Base-by-base conservation (phyloP, 768 basidiomycete genomes). In the Phaeotremella skinneri region DNA sequence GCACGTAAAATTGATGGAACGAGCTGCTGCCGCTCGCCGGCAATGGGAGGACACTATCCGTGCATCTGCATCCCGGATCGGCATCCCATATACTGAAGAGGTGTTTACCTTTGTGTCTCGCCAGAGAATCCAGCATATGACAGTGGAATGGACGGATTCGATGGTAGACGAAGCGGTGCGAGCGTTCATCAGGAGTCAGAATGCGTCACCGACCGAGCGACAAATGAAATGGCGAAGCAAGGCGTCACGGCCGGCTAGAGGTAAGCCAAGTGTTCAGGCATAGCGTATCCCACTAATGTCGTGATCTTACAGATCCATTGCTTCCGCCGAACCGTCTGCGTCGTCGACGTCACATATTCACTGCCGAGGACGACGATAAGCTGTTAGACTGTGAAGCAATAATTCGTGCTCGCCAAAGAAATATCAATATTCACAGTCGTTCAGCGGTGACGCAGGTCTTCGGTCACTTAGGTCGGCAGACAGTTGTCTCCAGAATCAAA, bases 331-430 rank as follows among this genome's bases (percentile, higher is more conserved):
- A 37, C 7, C 11, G 43, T 7, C 23, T 45, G 13, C 43, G 88
- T 17, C 83, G 85, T 49, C 81, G 86, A 55, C 66, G 78, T 9
- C 90, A 91, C 72, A 84, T 84, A 49, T 98, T 91, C 91, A 89
- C 83, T 55, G 77, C 82, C 39, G 89, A 93, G 50, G 90, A 86
- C 56, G 91, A 97, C 56, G 94, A 98, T 60, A 82, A 92, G 37
- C 86, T 87, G 25, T 84, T 87, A 54, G 94, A 98, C 70, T 87
- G 87, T 0, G 86, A 85, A 47, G 87, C 84, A 11, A 86, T 98
- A 63, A 84, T 97, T 58, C 83, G 84, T 66, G 87, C 87, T 32
- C 87, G 93, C 16, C 88, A 87, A 69, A 83, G 88, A 37, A 78
- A 82, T 31, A 82, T 84, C 51, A 23, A 13, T 13, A 6, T 23